These are phyloP conservation scores for Dryas octopetala DNA, from an alignment of 306 rosid genomes.

Conservation along the genomic window DNA sequence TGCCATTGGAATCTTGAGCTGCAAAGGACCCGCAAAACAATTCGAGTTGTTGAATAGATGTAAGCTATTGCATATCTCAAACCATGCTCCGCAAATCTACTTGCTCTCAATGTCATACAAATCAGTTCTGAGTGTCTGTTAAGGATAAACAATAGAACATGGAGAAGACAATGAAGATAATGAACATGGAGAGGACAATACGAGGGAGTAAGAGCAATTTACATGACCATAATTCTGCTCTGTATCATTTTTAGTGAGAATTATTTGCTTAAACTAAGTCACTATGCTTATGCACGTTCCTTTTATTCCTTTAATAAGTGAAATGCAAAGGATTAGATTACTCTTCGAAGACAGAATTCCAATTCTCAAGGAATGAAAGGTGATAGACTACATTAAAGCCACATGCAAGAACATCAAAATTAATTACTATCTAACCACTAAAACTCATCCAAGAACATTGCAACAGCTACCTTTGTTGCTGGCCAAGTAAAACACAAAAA, in stretches of 20 bases:
- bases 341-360: too few species aligned
- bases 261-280: not conserved
- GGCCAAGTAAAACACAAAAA: too few species aligned
- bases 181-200: not conserved
- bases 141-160: slow-evolving; percentile 39
- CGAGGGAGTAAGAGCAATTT: not conserved
- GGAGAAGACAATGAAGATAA: not conserved
- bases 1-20: slow-evolving; percentile 29
- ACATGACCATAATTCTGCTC: slow-evolving; percentile 1
- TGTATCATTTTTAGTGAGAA: not conserved
- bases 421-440: too few species aligned
- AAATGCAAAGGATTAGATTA: too few species aligned
- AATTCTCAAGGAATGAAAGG: too few species aligned
- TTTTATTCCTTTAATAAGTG: too few species aligned
- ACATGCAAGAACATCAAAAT: too few species aligned
- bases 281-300: too few species aligned
- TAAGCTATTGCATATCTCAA: slow-evolving; percentile 18
- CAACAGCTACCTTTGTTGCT: too few species aligned
- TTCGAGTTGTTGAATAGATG: slow-evolving; percentile 16
- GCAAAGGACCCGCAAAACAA: slow-evolving; percentile 23
- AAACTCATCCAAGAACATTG: too few species aligned
- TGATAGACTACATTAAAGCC: too few species aligned
- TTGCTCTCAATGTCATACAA: slow-evolving; percentile 76
- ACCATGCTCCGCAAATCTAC: slow-evolving; percentile 36
- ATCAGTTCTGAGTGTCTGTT: slow-evolving; percentile 56